Base-by-base conservation (phyloP, 768 basidiomycete genomes). In the Coprinopsis sp. region DNA sequence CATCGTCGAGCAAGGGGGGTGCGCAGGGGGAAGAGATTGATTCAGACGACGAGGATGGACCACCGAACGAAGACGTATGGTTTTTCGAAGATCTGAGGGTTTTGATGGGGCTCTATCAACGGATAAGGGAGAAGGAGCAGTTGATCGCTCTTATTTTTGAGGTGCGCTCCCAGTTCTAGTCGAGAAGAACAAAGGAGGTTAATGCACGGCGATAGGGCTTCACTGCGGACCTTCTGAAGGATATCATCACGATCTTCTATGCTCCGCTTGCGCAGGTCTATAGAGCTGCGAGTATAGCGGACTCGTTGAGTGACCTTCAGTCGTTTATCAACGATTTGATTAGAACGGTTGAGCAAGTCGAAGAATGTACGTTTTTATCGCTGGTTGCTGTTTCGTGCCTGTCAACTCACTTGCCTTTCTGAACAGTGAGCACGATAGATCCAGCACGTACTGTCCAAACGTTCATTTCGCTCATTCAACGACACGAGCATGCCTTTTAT, bases 191-290 rank as follows among this genome's bases (percentile, higher is more conserved):
- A 36, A 34, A 24, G 36, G 18, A 18, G 33, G 25, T 1, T 37
- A 22, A 24, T 18, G 21, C 13, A 22, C 8, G 23, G 51, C 42
- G 45, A 6, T 28, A 98, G 94, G 94, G 96, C 18, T 84, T 84
- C 36, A 98, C 96, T 0, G 84, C 95, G 2, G 96, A 98, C 27
- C 72, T 99, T 21, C 70, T 99, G 58, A 97, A 94, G 65, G 96
- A 99, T 62, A 97, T 99, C 50, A 91, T 99, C 57, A 97, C 96
- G 16, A 98, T 99, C 49, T 99, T 99, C 66, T 99, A 99, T 64
- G 70, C 93, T 1, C 96, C 96, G 2, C 71, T 99, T 21, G 96
- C 96, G 2, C 91, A 95, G 59, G 96, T 98, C 1, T 99, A 98
- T 68, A 83, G 89, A 57, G 96, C 96, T 8, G 96, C 96, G 4